Evolutionary conservation across 2,329 filamentous ascomycete genomes (phyloP), one percentile per base, ranked within the genome.

Genomic region (Fusarium sp.): DNA sequence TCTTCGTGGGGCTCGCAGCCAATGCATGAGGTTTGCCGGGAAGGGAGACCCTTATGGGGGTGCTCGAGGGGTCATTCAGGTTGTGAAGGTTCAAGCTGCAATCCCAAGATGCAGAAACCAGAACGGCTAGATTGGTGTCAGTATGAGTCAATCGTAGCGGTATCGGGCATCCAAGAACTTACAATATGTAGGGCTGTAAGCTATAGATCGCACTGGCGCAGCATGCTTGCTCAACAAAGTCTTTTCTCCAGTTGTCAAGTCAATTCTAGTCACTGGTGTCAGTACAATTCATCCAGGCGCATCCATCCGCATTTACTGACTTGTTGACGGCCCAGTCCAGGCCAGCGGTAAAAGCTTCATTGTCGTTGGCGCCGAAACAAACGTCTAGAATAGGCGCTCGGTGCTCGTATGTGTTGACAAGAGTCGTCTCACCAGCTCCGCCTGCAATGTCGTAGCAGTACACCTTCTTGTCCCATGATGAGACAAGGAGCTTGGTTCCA

Each of bases 101-200:
- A 80, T 99, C 95, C 96, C 96, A 99, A 8, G 94, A 97, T 54
- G 93, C 92, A 58, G 94, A 97, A 71, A 98, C 85, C 61, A 99
- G 87, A 67, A 98, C 84, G 50, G 87, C 88, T 90, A 69, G 12
- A 9, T 45, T 13, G 25, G 23, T 34, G 62, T 76, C 53, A 77
- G 69, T 48, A 53, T 54, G 28, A 30, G 25, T 46, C 34, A 45
- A 44, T 28, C 45, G 37, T 28, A 13, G 48, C 50, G 55, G 46
- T 26, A 26, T n/a, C 49, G 31, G 31, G 9, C 23, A 12, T 39
- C 3, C 16, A 42, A 25, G 49, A 25, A 77, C 85, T 76, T 74
- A 89, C 89, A 89, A 78, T 94, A 89, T 67, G 91, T 85, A 65
- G 85, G 84, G 80, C 90, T 94, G 83, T 94, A 98, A 65, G 93